These are phyloP conservation scores for Ogataea trehaloabstinens DNA, from an alignment of 805 yeast genomes.

Conservation along the genomic window DNA sequence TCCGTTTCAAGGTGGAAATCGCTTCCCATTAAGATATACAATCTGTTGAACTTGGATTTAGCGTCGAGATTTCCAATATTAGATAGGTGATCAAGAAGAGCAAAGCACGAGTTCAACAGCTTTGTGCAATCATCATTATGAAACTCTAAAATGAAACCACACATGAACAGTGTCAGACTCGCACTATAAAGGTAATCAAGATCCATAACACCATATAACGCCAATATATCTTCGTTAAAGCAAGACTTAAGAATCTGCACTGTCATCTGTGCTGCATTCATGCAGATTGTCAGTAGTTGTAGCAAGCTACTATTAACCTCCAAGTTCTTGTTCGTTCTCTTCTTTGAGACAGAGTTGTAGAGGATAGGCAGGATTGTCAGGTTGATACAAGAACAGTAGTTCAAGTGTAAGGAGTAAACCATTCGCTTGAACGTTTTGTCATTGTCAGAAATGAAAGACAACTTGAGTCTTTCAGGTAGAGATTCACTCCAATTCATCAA, in stretches of 20 bases:
- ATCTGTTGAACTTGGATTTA: slow-evolving; percentile 14
- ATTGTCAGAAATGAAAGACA: slow-evolving; percentile 8
- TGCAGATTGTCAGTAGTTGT: slow-evolving; percentile 24
- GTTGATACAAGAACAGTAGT: slow-evolving; percentile 28
- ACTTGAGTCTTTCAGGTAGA: slow-evolving; percentile 17
- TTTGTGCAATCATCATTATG: slow-evolving; percentile 14
- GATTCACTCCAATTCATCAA: slow-evolving; percentile 25
- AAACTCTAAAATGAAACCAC: slow-evolving; percentile 23
- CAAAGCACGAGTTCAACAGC: slow-evolving; percentile 19
- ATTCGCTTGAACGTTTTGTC: slow-evolving; percentile 18
- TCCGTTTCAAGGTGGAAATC: not conserved
- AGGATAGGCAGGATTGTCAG: slow-evolving; percentile 28
- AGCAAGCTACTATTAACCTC: slow-evolving; percentile 16
- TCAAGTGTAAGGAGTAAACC: slow-evolving; percentile 25
- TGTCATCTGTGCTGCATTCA: slow-evolving; percentile 28
- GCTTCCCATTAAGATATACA: slow-evolving; percentile 17
- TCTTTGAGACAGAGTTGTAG: slow-evolving; percentile 23
- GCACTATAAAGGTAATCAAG: slow-evolving; percentile 29
- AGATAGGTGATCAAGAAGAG: slow-evolving; percentile 19
- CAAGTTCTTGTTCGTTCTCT: slow-evolving; percentile 7
- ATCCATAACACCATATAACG: slow-evolving; percentile 30
- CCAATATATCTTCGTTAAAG: slow-evolving; percentile 21
- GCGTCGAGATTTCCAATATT: slow-evolving; percentile 23
- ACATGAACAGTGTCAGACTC: slow-evolving; percentile 26
- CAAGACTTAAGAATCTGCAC: slow-evolving; percentile 17